These are phyloP conservation scores for Paraurostyla sp. DNA, from an alignment of 73 alveolate species.

Conservation along the genomic window DNA sequence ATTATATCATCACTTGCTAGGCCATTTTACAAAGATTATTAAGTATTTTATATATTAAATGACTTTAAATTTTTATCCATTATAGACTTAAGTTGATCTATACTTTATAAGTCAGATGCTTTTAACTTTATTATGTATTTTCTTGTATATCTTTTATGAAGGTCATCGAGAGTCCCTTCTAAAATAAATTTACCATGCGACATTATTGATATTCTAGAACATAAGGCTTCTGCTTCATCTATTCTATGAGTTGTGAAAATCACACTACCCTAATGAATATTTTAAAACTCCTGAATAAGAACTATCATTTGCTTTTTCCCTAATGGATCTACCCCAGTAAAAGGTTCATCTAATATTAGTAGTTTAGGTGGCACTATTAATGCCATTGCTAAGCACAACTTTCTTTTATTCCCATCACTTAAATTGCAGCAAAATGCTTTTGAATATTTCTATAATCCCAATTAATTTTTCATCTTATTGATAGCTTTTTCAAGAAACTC, in stretches of 20 bases:
- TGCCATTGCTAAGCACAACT: slow-evolving; percentile 95
- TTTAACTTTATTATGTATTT: background rate
- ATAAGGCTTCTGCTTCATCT: slow-evolving; percentile 96
- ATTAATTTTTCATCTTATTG: background rate
- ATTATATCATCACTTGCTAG: no score
- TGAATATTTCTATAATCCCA: background rate
- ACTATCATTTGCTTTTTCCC: slow-evolving; percentile 97
- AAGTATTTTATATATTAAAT: no score
- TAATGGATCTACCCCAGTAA: slow-evolving; percentile 99
- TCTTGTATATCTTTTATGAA: background rate
- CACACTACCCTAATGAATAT: slow-evolving; percentile 92
- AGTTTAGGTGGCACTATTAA: slow-evolving; percentile 96
- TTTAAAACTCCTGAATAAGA: slow-evolving; percentile 86
- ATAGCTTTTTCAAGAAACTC: slow-evolving; percentile 3
- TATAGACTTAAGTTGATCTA: no score
- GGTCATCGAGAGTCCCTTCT: background rate
- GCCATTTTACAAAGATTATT: no score
- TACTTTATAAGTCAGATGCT: no score
- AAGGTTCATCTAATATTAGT: slow-evolving; percentile 97
- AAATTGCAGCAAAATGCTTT: slow-evolving; percentile 72
- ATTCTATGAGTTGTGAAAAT: slow-evolving; percentile 98
- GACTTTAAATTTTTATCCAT: no score
- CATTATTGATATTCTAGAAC: slow-evolving; percentile 32
- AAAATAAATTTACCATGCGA: background rate
- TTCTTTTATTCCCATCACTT: slow-evolving; percentile 98